Evolutionary conservation across 305 asterid species (phyloP), one percentile per base, ranked within the genome.

Genomic region (Fraxinus platypoda): DNA sequence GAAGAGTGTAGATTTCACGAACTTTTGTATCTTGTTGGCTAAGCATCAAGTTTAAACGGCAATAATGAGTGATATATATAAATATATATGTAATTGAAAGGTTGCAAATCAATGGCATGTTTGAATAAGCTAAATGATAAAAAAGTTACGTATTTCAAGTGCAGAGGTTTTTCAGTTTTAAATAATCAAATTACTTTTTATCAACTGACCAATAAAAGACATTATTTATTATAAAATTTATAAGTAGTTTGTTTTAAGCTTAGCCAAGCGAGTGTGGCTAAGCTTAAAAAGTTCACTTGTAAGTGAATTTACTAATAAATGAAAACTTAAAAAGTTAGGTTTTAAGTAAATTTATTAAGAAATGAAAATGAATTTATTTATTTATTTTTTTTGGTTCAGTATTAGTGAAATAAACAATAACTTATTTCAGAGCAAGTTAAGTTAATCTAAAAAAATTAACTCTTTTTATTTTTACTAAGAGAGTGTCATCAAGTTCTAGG

Each of bases 1-100:
- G 88, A 52, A 85, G 94, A 52, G 93, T 85, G 81, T 87, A 88
- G 79, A 30, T 41, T 74, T 62, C 80, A 70, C 7, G 33, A 4
- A 37, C 75, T 31, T 71, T 30, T 71, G 25, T 30, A 15, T 8
- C 37, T 70, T 70, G 23, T 30, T 70, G 75, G 75, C 41, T 70
- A 70, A 30, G 37, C 75, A 15, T 37, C 46, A 71, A 71, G 25
- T 71, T 17, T 28, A 70, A 70, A 28, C 9, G 7, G 1, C 19
- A 68, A 15, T 68, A 68, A 68, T 68, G 38, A 68, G 6, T 68
- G 74, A 64, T 64, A 64, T 62, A 15, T 46, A 13, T 13, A 46
- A 46, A 46, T 46, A 26, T 12, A 9, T 31, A 31, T 70, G 15
- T 31, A 25, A 23, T 64, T 64, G 21, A 17, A 15, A 70, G 11